Percentiles rank a stretch among this genome's conserved stretches.
These are phyloP conservation scores for Lipomyces oligophaga DNA, from an alignment of 805 yeast species.

Conservation along the genomic window DNA sequence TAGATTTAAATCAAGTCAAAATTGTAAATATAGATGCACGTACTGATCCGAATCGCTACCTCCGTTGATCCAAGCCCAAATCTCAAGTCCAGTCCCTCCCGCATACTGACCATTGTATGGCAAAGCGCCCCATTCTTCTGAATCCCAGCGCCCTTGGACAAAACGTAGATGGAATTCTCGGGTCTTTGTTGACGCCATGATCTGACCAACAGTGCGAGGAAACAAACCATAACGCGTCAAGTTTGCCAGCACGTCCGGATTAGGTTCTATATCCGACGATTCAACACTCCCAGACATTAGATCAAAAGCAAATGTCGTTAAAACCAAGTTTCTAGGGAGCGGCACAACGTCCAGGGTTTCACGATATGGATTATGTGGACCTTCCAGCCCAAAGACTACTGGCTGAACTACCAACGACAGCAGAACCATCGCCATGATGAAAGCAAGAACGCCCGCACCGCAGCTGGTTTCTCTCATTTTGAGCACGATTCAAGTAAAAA, in stretches of 20 bases:
- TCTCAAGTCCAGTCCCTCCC: slow-evolving; percentile 95
- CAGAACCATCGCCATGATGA: not conserved
- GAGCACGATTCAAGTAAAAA: too few species aligned
- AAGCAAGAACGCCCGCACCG: not conserved
- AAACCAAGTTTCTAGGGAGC: slow-evolving; percentile 63
- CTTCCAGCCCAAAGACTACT: slow-evolving; percentile 5
- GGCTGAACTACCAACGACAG: not conserved
- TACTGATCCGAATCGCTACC: slow-evolving; percentile 50
- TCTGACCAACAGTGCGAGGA: slow-evolving; percentile 77
- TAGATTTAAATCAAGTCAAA: not conserved
- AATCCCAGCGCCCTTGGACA: slow-evolving; percentile 93
- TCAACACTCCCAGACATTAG: slow-evolving; percentile 49
- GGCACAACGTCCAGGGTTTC: slow-evolving; percentile 67
- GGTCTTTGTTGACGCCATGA: slow-evolving; percentile 61
- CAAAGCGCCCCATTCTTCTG: slow-evolving; percentile 77
- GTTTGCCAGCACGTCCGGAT: not conserved
- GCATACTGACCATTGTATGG: slow-evolving; percentile 67
- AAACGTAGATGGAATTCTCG: slow-evolving; percentile 80
- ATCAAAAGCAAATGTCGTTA: slow-evolving; percentile 69
- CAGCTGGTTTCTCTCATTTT: not conserved
- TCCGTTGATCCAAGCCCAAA: slow-evolving; percentile 83
- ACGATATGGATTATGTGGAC: too few species aligned
- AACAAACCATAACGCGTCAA: slow-evolving; percentile 57
- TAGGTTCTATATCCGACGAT: not conserved
- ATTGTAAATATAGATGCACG: slow-evolving; percentile 1